Percentiles rank a stretch among this genome's conserved stretches.
These are phyloP conservation scores for Candida dajiaensis DNA, from an alignment of 805 yeast genomes.

Conservation along the genomic window DNA sequence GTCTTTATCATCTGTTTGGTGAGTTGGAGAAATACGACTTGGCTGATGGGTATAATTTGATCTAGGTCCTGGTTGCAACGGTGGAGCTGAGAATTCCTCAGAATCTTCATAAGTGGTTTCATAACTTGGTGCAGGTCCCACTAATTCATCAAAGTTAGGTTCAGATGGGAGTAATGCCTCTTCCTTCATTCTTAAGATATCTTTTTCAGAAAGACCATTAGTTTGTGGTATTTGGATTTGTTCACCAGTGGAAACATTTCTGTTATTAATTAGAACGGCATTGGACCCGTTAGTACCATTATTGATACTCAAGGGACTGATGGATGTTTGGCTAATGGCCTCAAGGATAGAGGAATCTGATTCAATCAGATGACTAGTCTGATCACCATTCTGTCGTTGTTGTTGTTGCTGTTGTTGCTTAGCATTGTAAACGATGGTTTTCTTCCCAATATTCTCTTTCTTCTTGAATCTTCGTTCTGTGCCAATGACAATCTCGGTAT, in stretches of 20 bases:
- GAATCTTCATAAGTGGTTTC: not conserved
- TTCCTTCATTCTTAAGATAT: constrained; percentile 46
- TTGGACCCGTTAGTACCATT: not conserved
- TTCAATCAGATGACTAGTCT: not conserved
- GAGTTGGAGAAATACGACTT: constrained; percentile 1
- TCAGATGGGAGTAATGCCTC: constrained; percentile 60
- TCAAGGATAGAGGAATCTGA: constrained; percentile 7
- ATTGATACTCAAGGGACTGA: constrained; percentile 22
- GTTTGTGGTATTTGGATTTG: constrained; percentile 8
- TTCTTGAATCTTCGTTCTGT: constrained; percentile 45
- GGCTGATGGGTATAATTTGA: not conserved
- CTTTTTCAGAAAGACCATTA: constrained; percentile 45
- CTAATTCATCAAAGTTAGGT: constrained; percentile 23
- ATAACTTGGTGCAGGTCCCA: constrained; percentile 20
- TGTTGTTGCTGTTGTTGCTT: constrained; percentile 2
- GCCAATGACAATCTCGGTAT: constrained; percentile 76
- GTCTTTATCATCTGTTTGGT: constrained; percentile 28
- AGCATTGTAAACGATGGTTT: constrained; percentile 7
- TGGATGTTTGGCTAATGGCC: constrained; percentile 17
- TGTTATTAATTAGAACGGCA: not conserved
- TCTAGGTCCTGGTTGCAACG: not conserved
- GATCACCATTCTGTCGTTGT: not conserved
- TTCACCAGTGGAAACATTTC: constrained; percentile 6
- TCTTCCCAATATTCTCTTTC: constrained; percentile 9
- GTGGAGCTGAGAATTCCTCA: not conserved